Base-by-base conservation (phyloP, 2,329 filamentous ascomycete species). In the Penicillium sp. region DNA sequence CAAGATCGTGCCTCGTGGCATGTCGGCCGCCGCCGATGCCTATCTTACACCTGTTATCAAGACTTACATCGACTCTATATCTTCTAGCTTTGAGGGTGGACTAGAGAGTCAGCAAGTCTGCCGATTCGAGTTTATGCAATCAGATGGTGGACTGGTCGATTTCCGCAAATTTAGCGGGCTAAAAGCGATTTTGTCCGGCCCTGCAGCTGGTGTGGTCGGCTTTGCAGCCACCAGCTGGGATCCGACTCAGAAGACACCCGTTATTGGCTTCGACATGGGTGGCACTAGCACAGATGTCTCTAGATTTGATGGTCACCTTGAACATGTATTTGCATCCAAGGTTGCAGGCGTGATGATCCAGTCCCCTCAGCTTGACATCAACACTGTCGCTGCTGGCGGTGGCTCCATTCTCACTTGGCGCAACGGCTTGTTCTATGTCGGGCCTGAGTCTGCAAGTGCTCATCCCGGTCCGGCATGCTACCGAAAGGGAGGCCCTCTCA, bases 251-350 rank as follows among this genome's bases (percentile, higher is more conserved):
- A 90, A 87, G 69, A 91, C 85, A 0, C 91, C 92, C 0, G 89
- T 97, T 4, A 96, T 97, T 67, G 92, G 92, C 0, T 97, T 97
- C 68, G 92, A 97, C 65, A 97, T 97, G 92, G 91, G 91, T 38
- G 92, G 92, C 11, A 97, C 92, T 0, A 92, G 88, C 56, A 97
- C 92, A 0, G 92, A 97, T 72, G 72, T 96, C 10, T 95, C 90
- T 34, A 82, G 92, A 48, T 97, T 93, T 66, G 90, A 89, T 58
- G 92, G 92, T 16, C 82, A 90, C 53, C 93, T 96, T 67, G 92
- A 96, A 67, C 92, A 97, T 68, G 91, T 96, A 0, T 96, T 96
- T 65, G 92, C 96, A 75, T 96, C 92, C 0, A 96, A 91, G 0
- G 96, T 91, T 1, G 92, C 92, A 0, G 92, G 92, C n/a, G 90